Evolutionary conservation across 2,329 filamentous ascomycete genomes (phyloP), one percentile per base, ranked within the genome.

Genomic region (Pestalotiopsis sp.): DNA sequence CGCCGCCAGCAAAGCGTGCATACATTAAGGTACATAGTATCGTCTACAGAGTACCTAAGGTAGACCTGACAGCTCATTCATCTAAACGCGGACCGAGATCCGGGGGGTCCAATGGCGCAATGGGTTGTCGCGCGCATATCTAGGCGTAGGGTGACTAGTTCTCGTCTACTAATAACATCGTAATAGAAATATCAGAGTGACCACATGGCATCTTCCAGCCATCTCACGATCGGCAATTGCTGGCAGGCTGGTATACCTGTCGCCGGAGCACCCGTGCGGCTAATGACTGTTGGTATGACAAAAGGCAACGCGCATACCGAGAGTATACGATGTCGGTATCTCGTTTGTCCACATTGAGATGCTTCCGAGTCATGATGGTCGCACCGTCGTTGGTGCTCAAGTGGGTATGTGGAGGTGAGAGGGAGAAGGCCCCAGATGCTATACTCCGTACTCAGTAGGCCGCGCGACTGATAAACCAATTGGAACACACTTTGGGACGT

Each of bases 261-360:
- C 30, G 22, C 22, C 26, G 56, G 22, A 35, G 22, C 17, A 58
- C 56, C 56, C 22, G 56, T 58, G 24, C 30, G 38, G 30, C 58
- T 61, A 61, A 61, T 61, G 58, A 61, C 58, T 61, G 58, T n/a
- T 35, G 24, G n/a, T 35, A 61, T 61, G 26, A 61, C 58, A 61
- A 30, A 35, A 20, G 30, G n/a, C 26, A 61, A 61, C 35, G 22
- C 17, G 22, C 26, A n/a, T 58, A 58, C 26, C 22, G n/a, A 26
- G 22, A 58, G 56, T 58, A 58, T 58, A 58, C 56, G 26, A 58
- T 58, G 56, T 13, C 24, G 9, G 26, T 35, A 35, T 61, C 26
- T 35, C 44, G n/a, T 10, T 22, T 20, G 44, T 20, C 44, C 44
- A 20, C 44, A 52, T 26, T 61, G n/a, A 39, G n/a, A 35, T 39